Evolutionary conservation across 257 asterid species (phyloP).

Genomic region (Nicotiana noctiflora): DNA sequence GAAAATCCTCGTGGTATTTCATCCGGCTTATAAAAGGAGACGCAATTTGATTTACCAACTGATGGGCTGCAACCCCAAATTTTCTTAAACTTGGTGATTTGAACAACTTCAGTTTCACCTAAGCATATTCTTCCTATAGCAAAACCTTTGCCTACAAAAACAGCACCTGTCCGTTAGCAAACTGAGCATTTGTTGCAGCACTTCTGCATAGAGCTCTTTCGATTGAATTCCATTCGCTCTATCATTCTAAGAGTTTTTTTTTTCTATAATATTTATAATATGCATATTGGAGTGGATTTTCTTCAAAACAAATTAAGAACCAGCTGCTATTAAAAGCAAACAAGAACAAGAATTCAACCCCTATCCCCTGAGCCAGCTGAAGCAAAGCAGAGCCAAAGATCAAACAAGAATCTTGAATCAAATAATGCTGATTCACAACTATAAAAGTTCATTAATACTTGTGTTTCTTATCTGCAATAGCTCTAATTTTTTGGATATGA

Average conservation of each 20-base stretch:
- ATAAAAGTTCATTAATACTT: neutral
- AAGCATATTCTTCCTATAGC: conserved; percentile 59
- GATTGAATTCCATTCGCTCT: no score
- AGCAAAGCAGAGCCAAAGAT: neutral
- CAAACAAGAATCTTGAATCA: neutral
- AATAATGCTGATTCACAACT: neutral
- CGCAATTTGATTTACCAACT: conserved; percentile 29
- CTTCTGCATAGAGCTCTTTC: neutral
- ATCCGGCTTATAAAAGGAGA: conserved; percentile 60
- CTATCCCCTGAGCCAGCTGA: neutral
- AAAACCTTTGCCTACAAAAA: conserved; percentile 58
- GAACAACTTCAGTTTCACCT: conserved; percentile 68
- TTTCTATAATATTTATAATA: no score
- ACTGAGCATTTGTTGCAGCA: neutral
- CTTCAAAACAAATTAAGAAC: neutral
- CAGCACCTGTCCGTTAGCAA: conserved; percentile 8
- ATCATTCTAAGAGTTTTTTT: no score
- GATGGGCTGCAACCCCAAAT: conserved; percentile 48
- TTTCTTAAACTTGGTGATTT: conserved; percentile 45
- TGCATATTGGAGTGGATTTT: neutral
- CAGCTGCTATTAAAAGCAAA: neutral
- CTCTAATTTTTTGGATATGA: neutral
- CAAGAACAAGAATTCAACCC: neutral
- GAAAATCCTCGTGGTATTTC: conserved; percentile 59
- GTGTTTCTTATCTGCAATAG: neutral